These are phyloP conservation scores for Fusarium proliferatum DNA, from an alignment of 2,329 filamentous ascomycete genomes.

Conservation along the genomic window DNA sequence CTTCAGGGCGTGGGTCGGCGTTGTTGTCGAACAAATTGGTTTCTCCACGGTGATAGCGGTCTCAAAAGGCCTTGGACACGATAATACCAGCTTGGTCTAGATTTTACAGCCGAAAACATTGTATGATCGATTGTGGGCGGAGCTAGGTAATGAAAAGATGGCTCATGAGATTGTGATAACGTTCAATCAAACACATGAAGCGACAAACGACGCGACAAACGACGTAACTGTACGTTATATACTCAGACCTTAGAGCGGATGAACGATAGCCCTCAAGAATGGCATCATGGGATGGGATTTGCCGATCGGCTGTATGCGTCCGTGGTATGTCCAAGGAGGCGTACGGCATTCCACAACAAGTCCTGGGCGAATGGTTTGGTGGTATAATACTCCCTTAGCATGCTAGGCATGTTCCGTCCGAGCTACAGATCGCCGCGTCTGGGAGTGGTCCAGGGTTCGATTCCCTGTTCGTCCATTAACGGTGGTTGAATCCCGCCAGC, in stretches of 20 bases:
- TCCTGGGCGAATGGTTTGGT: neutral
- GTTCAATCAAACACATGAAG: neutral
- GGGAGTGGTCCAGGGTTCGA: too few relatives aligned
- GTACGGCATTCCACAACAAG: fast-evolving
- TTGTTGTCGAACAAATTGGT: fast-evolving
- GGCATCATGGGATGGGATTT: too few relatives aligned
- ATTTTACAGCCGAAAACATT: neutral
- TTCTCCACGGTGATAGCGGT: neutral
- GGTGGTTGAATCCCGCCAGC: too few relatives aligned
- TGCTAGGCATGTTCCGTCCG: too few relatives aligned
- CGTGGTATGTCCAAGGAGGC: neutral
- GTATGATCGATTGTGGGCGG: too few relatives aligned
- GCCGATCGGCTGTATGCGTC: neutral
- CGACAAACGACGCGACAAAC: neutral
- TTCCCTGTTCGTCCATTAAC: too few relatives aligned
- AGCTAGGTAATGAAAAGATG: neutral
- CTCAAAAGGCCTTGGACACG: neutral
- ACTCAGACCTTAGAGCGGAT: too few relatives aligned
- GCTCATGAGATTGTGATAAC: neutral
- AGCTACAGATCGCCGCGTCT: too few relatives aligned
- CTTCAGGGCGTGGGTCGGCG: neutral
- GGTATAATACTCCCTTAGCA: too few relatives aligned
- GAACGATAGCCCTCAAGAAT: neutral
- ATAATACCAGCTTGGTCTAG: neutral
- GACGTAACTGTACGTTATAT: neutral